Base-by-base conservation (phyloP, 1,139 yeast genomes). In the Zhuliangozyma blackwelliae region DNA sequence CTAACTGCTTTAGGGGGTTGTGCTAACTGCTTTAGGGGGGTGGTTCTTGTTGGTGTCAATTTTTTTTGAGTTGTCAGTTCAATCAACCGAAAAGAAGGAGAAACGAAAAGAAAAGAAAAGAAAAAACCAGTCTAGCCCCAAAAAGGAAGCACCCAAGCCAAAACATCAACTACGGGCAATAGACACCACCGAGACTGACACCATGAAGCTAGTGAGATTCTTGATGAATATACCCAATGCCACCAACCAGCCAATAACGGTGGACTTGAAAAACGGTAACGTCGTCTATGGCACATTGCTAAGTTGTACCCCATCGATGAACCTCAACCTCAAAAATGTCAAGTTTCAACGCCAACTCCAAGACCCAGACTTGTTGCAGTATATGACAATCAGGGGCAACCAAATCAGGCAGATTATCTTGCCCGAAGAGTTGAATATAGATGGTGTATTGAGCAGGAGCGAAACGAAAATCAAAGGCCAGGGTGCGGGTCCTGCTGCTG, bases 291-390 rank as follows among this genome's bases (percentile, higher is more conserved):
- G 76, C 1, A 70, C 66, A 43, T 52, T 92, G 29, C 76, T 86
- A 31, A 78, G 90, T 6, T 96, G 95, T 31, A 75, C 95, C 5
- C 96, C 97, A 26, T 78, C 86, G 48, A 92, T 92, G 98, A 92
- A 92, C 62, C 80, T 94, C 31, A 80, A 90, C 5, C 62, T 92
- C 48, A 82, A 86, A 49, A 86, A 84, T 47, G 94, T 88, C 39
- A 86, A 83, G 54, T 78, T 83, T 77, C 79, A 84, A 23, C 75
- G 79, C 42, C 79, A 73, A 44, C 77, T 81, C 53, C 78, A 87
- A 43, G 90, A 83, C 39, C 88, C 96, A 2, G 75, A 80, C 36
- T 59, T 75, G 10, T 66, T 90, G 46, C 95, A 87, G 49, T 87
- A 76, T 54, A 82, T 92, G 54, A 89, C 86, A 49, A 75, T 92